A percentile compares a stretch with the other conserved stretches of the same genome.
Conservation (phyloP, 1,284 basidiomycete species). For the Psilocybe mexicana region DNA sequence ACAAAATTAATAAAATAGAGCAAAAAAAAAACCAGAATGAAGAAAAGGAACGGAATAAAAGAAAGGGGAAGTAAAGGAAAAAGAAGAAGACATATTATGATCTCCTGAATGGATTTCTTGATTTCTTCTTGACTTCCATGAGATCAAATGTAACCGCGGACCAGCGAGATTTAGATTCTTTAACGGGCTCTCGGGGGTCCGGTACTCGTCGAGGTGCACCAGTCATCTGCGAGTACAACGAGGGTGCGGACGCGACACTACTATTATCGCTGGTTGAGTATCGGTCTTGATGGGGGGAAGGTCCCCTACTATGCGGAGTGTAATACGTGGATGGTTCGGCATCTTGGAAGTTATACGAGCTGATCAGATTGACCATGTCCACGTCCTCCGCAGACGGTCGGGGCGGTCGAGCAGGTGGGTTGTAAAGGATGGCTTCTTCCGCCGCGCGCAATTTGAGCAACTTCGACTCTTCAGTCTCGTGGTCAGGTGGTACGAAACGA, state of each 20-base stretch:
- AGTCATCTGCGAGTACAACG: constrained; percentile 68
- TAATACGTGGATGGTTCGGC: constrained; percentile 18
- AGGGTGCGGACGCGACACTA: constrained; percentile 48
- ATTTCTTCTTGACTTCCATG: constrained; percentile 5
- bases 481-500: constrained; percentile 7
- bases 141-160: constrained; percentile 29
- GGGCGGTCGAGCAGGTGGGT: constrained; percentile 2
- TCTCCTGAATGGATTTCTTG: constrained; percentile 27
- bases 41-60: neutral
- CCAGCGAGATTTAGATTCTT: constrained; percentile 31
- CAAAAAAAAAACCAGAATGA: neutral
- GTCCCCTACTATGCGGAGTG: constrained; percentile 12
- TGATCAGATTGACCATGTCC: constrained; percentile 35
- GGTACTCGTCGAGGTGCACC: constrained; percentile 56
- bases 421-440: constrained; percentile 26
- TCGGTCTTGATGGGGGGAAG: constrained; percentile 20
- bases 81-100: constrained; percentile 3
- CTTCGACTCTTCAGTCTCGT: constrained; percentile 24
- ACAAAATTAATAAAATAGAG: neutral
- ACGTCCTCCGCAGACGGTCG: constrained; percentile 17
- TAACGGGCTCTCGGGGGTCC: constrained; percentile 61
- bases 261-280: constrained; percentile 32
- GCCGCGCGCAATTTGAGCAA: constrained; percentile 27
- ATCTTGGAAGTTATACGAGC: constrained; percentile 28
- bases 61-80: neutral